phyloP scores from a whole-genome alignment of 176 grass and related monocot genomes.

The Oryza glaberrima region DNA sequence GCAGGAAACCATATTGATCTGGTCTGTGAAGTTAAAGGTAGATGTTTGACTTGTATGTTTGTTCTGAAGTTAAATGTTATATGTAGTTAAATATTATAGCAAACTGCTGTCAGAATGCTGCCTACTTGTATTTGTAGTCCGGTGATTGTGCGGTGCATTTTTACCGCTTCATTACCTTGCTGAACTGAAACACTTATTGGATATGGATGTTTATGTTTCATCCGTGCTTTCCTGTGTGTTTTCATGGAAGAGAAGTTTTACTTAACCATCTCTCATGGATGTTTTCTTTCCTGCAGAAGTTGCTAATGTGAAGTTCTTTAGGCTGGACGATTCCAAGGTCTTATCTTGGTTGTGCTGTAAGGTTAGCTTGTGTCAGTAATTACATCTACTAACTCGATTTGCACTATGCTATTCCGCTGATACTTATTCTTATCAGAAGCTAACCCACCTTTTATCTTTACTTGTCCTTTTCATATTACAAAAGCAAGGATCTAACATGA shows the following conservation, averaged over 20 bases:
- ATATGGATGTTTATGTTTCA: conserved; percentile 13
- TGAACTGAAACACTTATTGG: neutral
- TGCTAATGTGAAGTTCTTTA: conserved; percentile 76
- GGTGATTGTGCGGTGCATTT: neutral
- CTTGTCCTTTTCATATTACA: neutral
- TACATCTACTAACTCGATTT: conserved; percentile 25
- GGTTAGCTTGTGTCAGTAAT: conserved; percentile 53
- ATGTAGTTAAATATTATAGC: neutral
- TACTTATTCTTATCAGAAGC: conserved; percentile 10
- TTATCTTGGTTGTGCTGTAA: conserved; percentile 95
- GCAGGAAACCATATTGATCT: conserved; percentile 70
- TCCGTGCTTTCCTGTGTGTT: conserved; percentile 23
- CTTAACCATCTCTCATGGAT: conserved; percentile 23
- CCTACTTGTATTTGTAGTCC: neutral
- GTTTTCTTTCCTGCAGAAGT: conserved; percentile 68
- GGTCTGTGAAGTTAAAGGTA: conserved; percentile 92
- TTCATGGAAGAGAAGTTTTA: neutral
- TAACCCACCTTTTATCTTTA: neutral
- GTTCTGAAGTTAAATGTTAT: conserved; percentile 1
- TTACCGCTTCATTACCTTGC: neutral
- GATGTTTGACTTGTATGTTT: conserved; percentile 24
- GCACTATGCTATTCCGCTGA: neutral
- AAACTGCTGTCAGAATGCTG: conserved; percentile 5
- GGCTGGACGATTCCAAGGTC: conserved; percentile 88
- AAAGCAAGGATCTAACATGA: conserved; percentile 20